Conservation (phyloP, 257 asterid species). For the Nicotiana paniculata region DNA sequence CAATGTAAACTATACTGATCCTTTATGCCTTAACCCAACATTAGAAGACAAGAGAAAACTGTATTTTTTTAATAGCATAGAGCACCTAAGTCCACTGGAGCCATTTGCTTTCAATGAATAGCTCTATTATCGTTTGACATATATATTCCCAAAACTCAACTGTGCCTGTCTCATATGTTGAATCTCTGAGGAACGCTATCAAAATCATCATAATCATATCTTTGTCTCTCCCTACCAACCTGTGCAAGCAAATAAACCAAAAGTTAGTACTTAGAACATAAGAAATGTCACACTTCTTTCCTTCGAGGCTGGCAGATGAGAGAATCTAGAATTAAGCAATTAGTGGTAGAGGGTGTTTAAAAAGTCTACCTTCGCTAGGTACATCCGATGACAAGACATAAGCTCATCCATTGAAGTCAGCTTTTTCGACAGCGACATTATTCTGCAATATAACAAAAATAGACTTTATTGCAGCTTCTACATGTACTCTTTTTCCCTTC, state of each 20-base stretch:
- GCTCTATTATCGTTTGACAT: neutral
- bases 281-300: neutral
- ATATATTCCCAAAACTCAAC: neutral
- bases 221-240: constrained; percentile 83
- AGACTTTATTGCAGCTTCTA: neutral
- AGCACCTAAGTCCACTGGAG: neutral
- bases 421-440: constrained; percentile 71
- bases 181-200: constrained; percentile 64
- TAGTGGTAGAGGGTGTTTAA: neutral
- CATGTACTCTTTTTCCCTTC: neutral
- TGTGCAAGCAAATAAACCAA: constrained; percentile 12
- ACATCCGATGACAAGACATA: constrained; percentile 65
- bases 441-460: constrained; percentile 33
- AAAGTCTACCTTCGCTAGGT: constrained; percentile 61
- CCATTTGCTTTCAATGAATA: neutral
- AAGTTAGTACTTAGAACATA: neutral
- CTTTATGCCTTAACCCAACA: neutral
- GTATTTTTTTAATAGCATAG: neutral
- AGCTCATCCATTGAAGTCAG: constrained; percentile 66
- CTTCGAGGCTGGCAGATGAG: neutral
- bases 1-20: neutral
- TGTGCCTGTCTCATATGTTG: constrained; percentile 40
- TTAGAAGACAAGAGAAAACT: neutral
- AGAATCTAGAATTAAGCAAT: neutral
- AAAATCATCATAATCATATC: constrained; percentile 77